These are phyloP conservation scores for Cytospora chrysosperma DNA, from an alignment of 2,329 filamentous ascomycete species.

Conservation along the genomic window DNA sequence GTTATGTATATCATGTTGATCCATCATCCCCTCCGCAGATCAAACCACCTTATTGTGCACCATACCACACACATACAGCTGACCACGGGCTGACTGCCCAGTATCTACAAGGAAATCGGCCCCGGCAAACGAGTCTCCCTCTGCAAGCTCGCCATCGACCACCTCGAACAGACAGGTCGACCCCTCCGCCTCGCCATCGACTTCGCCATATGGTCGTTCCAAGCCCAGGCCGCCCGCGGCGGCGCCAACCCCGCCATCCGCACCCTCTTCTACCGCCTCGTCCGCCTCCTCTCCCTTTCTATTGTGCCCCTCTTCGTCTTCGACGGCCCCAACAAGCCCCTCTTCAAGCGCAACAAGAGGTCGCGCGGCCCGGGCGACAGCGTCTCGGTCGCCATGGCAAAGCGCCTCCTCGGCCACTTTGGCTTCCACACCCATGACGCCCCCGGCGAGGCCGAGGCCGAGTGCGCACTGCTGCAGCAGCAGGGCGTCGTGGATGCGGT, in stretches of 20 bases:
- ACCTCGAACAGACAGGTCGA: slow-evolving; percentile 66
- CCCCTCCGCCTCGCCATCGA: slow-evolving; percentile 89
- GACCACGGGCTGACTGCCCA: slow-evolving; percentile 39
- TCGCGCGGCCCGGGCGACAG: slow-evolving; percentile 63
- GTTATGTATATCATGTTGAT: background rate
- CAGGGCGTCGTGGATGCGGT: slow-evolving; percentile 88
- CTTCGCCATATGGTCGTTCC: slow-evolving; percentile 96
- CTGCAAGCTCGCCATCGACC: slow-evolving; percentile 76
- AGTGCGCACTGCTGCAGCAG: slow-evolving; percentile 83
- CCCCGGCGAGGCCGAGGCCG: slow-evolving; percentile 92
- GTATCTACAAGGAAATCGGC: slow-evolving; percentile 89
- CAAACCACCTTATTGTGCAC: too few species aligned
- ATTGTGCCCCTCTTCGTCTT: slow-evolving; percentile 55
- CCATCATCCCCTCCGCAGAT: too few species aligned
- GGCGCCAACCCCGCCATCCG: slow-evolving; percentile 87
- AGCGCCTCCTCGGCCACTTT: slow-evolving; percentile 80
- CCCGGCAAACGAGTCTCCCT: slow-evolving; percentile 76
- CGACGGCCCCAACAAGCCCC: slow-evolving; percentile 53
- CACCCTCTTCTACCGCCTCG: slow-evolving; percentile 87
- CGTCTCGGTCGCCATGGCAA: slow-evolving; percentile 72
- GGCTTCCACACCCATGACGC: slow-evolving; percentile 82
- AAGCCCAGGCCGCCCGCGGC: slow-evolving; percentile 79
- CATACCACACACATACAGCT: background rate
- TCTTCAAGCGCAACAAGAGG: slow-evolving; percentile 83
- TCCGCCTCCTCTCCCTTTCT: slow-evolving; percentile 50